Evolutionary conservation across 495 filamentous ascomycete species (phyloP).

Genomic region (Mycothermus thermophilus): DNA sequence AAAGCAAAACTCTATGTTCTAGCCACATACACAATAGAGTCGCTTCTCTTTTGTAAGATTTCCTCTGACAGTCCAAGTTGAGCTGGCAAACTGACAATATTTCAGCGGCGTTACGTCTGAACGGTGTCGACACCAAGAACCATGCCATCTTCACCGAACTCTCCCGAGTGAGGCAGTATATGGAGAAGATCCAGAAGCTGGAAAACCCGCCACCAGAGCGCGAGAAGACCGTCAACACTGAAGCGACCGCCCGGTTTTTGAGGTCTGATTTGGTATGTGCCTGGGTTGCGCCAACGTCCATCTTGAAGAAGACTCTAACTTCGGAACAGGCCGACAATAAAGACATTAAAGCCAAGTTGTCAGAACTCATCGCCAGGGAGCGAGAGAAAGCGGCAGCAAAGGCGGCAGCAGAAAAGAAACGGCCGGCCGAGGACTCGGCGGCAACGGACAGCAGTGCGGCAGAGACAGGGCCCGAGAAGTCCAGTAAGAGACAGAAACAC

Average conservation of each 20-base stretch:
- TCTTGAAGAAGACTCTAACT: constrained; percentile 2
- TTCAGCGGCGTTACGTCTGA: constrained; percentile 66
- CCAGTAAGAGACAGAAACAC: constrained; percentile 16
- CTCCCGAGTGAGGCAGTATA: constrained; percentile 74
- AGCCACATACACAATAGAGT: constrained; percentile 75
- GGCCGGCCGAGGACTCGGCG: constrained; percentile 19
- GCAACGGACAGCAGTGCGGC: too few relatives aligned
- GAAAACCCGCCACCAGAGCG: constrained; percentile 40
- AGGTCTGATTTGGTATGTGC: constrained; percentile 55
- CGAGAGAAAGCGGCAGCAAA: constrained; percentile 28
- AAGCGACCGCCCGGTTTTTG: constrained; percentile 68
- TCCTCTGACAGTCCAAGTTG: too few relatives aligned
- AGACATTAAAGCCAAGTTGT: constrained; percentile 25
- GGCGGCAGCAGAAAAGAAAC: constrained; percentile 25
- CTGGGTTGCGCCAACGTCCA: neutral
- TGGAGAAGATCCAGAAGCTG: constrained; percentile 70
- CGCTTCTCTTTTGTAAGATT: constrained; percentile 70
- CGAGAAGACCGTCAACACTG: constrained; percentile 57
- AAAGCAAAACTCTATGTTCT: constrained; percentile 84
- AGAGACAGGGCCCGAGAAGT: too few relatives aligned
- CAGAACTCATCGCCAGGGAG: constrained; percentile 34
- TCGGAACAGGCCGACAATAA: constrained; percentile 22
- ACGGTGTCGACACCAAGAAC: constrained; percentile 63
- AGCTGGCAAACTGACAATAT: too few relatives aligned
- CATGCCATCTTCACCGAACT: constrained; percentile 80